Evolutionary conservation across 305 asterid species (phyloP).

Genomic region (Fraxinus baroniana): DNA sequence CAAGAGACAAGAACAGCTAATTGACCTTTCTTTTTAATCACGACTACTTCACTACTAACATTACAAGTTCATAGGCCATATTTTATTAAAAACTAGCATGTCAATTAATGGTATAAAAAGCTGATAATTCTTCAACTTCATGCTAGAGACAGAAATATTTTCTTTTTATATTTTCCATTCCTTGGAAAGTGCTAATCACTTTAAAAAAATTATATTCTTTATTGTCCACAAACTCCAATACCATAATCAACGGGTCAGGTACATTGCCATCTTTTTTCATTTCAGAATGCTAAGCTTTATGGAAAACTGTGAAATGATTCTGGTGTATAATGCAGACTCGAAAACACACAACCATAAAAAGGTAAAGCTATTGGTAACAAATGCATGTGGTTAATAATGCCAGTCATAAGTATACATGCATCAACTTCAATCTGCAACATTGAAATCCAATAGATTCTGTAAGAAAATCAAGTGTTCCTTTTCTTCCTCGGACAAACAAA

Average conservation of each 20-base stretch:
- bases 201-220: neutral
- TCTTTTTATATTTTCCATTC: neutral
- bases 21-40: neutral
- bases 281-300: constrained; percentile 13
- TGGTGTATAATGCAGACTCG: neutral
- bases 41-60: neutral
- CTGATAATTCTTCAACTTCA: neutral
- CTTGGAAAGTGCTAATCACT: neutral
- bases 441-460: neutral
- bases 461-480: neutral
- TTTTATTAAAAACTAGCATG: neutral
- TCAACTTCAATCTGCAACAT: neutral
- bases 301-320: constrained; percentile 21
- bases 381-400: constrained; percentile 7
- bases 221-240: neutral
- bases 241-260: neutral
- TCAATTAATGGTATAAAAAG: neutral
- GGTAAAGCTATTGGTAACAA: constrained; percentile 3
- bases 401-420: neutral
- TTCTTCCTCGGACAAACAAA: neutral
- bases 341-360: constrained; percentile 12
- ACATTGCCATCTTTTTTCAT: neutral
- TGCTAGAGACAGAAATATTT: neutral
- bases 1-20: neutral
- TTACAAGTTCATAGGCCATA: neutral